phyloP scores from a whole-genome alignment of 73 alveolate species.

The Paramecium tetraurelia region DNA sequence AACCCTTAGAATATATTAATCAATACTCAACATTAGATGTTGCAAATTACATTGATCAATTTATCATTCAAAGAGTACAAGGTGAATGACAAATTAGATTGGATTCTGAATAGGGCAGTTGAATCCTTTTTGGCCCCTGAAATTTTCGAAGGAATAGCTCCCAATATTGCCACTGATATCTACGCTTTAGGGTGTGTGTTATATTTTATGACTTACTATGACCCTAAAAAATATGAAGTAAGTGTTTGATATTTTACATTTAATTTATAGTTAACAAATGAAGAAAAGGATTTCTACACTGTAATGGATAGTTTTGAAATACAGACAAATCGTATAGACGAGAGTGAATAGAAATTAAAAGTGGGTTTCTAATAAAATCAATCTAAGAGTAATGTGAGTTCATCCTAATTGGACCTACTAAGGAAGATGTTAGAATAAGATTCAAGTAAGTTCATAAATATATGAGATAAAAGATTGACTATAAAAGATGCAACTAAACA shows the following conservation, averaged over 20 bases:
- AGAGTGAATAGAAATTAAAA: neutral
- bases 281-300: slow-evolving; percentile 10
- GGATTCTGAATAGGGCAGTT: slow-evolving; percentile 38
- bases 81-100: slow-evolving; percentile 31
- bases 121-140: slow-evolving; percentile 43
- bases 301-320: slow-evolving; percentile 41
- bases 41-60: slow-evolving; percentile 9
- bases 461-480: neutral
- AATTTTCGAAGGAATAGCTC: slow-evolving; percentile 30
- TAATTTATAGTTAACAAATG: neutral
- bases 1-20: slow-evolving; percentile 22
- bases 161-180: neutral
- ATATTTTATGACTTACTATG: slow-evolving; percentile 20
- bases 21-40: slow-evolving; percentile 21
- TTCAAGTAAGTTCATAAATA: neutral
- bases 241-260: neutral
- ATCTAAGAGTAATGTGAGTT: neutral
- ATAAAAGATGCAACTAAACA: slow-evolving; percentile 37
- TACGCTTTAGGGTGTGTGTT: slow-evolving; percentile 29
- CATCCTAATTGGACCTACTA: slow-evolving; percentile 2
- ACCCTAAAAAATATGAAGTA: slow-evolving; percentile 10
- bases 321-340: neutral
- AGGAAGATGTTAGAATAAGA: neutral
- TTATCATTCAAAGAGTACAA: slow-evolving; percentile 29
- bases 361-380: neutral